phyloP scores from a whole-genome alignment of 352 stramenopile genomes.

The Phytophthora citrophthora region DNA sequence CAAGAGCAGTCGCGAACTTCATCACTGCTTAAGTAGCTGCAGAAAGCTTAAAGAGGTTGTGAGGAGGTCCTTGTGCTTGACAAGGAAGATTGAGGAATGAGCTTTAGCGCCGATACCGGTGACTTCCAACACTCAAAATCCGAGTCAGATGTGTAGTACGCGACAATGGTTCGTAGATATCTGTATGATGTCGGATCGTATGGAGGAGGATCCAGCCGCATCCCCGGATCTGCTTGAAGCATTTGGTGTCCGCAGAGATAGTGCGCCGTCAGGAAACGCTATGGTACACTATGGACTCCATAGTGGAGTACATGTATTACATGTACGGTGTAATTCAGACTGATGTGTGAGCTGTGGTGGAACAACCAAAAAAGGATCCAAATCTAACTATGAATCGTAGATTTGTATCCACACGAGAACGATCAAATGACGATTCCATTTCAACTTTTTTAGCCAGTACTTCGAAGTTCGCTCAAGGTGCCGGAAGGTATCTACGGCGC shows the following conservation, averaged over 20 bases:
- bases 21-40: conserved; percentile 33
- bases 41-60: conserved; percentile 18
- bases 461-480: too few species aligned
- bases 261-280: conserved; percentile 6
- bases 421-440: too few species aligned
- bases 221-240: conserved; percentile 9
- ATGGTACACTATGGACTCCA: neutral
- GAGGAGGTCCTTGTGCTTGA: conserved; percentile 18
- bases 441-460: too few species aligned
- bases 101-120: neutral
- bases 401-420: too few species aligned
- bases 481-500: too few species aligned
- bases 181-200: conserved; percentile 26
- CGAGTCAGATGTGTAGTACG: conserved; percentile 3
- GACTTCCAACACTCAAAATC: neutral
- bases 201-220: conserved; percentile 19
- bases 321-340: too few species aligned
- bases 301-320: too few species aligned
- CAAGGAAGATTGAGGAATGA: conserved; percentile 28
- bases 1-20: conserved; percentile 19
- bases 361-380: too few species aligned
- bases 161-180: conserved; percentile 23
- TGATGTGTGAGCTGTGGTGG: too few species aligned
- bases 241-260: conserved; percentile 8
- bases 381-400: too few species aligned